phyloP scores from a whole-genome alignment of 176 grass and related monocot genomes.

The Aegilops bicornis region DNA sequence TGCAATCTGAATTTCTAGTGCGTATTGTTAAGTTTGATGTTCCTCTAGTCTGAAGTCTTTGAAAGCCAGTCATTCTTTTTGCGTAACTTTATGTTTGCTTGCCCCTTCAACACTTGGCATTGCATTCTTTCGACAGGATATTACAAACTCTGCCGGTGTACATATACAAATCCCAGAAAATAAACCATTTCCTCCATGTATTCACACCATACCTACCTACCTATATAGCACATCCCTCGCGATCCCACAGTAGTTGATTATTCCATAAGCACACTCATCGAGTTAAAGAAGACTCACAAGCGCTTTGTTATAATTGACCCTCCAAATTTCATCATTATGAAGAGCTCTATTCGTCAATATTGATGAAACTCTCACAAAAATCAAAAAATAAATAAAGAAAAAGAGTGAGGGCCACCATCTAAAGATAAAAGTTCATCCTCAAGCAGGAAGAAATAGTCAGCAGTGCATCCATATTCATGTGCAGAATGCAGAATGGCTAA shows the following conservation, averaged over 20 bases:
- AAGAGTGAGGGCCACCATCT: no score
- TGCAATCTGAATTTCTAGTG: not conserved
- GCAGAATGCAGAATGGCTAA: not conserved
- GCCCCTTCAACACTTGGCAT: not conserved
- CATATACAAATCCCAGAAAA: not conserved
- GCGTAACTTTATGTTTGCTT: no score
- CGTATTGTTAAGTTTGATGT: not conserved
- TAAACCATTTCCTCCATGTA: no score
- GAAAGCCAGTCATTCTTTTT: not conserved
- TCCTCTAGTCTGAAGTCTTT: not conserved
- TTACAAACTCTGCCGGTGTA: not conserved
- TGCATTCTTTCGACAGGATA: not conserved
- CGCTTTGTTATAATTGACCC: not conserved
- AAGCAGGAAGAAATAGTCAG: not conserved
- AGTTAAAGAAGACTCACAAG: not conserved
- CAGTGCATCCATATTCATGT: not conserved
- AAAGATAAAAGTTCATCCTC: not conserved
- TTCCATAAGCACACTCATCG: not conserved
- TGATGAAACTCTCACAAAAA: not conserved
- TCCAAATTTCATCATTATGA: not conserved
- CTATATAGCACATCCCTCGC: no score
- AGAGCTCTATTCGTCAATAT: not conserved
- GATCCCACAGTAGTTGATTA: not conserved
- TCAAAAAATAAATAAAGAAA: no score
- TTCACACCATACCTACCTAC: not conserved